A percentile compares a stretch with the other conserved stretches of the same genome.
Evolutionary conservation across 2,329 filamentous ascomycete species (phyloP).

Genomic region (Fusarium coffeatum): DNA sequence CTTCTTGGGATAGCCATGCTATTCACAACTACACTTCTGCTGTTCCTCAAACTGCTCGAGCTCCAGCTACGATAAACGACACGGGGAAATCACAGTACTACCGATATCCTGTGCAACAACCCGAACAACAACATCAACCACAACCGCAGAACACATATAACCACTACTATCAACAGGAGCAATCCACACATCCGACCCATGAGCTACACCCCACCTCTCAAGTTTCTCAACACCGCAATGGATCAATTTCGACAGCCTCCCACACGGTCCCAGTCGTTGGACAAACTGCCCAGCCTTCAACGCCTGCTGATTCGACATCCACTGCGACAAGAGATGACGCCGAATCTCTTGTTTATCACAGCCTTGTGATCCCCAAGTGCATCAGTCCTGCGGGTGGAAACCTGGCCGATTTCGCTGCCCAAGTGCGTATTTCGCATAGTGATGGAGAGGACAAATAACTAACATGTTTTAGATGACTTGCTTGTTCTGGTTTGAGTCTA

Average conservation of each 20-base stretch:
- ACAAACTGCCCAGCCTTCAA: slow-evolving; percentile 53
- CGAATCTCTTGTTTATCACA: slow-evolving; percentile 65
- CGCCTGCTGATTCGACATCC: slow-evolving; percentile 50
- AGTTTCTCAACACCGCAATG: slow-evolving; percentile 31
- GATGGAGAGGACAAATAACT: slow-evolving; percentile 7
- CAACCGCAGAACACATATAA: slow-evolving; percentile 25
- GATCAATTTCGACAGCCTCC: slow-evolving; percentile 32
- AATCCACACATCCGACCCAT: slow-evolving; percentile 14
- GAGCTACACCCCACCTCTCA: slow-evolving; percentile 28
- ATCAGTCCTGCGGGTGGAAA: slow-evolving; percentile 82
- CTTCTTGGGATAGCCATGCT: slow-evolving; percentile 60
- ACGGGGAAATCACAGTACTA: slow-evolving; percentile 49
- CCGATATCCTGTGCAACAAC: slow-evolving; percentile 47
- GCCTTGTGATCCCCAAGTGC: slow-evolving; percentile 77
- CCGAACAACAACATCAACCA: slow-evolving; percentile 26
- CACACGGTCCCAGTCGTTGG: slow-evolving; percentile 36
- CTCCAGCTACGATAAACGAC: slow-evolving; percentile 51
- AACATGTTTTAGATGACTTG: slow-evolving; percentile 80
- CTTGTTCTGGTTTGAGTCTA: slow-evolving; percentile 96
- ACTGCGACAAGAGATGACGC: slow-evolving; percentile 52
- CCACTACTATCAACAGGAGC: slow-evolving; percentile 32
- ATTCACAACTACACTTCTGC: slow-evolving; percentile 55
- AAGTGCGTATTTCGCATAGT: slow-evolving; percentile 64
- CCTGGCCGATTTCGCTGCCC: slow-evolving; percentile 83
- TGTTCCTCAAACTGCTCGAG: slow-evolving; percentile 50